These are phyloP conservation scores for Lasiodiplodia hormozganensis DNA, from an alignment of 2,329 filamentous ascomycete species.

Conservation along the genomic window DNA sequence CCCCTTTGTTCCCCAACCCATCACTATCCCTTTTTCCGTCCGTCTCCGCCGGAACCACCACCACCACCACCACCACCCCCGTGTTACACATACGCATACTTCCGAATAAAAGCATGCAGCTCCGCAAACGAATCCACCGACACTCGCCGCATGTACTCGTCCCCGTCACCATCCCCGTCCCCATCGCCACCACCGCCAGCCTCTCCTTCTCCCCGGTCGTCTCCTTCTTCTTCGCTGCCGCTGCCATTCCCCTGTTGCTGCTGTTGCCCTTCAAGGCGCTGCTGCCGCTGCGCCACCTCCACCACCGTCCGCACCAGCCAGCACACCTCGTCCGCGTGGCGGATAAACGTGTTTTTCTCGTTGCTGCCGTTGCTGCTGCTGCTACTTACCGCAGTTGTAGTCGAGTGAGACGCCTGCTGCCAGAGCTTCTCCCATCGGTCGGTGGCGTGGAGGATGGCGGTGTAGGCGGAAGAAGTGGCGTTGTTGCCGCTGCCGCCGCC, in stretches of 20 bases:
- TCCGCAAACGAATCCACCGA: not conserved
- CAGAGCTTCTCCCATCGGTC: slow-evolving; percentile 4
- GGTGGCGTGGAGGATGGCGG: not conserved
- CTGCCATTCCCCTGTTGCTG: no score
- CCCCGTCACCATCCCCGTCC: not conserved
- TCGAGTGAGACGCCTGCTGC: no score
- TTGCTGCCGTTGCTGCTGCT: no score
- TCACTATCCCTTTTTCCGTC: no score
- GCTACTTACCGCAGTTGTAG: no score
- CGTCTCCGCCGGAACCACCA: no score
- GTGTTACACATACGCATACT: not conserved
- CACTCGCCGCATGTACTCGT: not conserved
- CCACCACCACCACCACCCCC: not conserved
- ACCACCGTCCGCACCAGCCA: slow-evolving; percentile 11
- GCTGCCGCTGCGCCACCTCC: not conserved
- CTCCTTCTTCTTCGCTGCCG: not conserved
- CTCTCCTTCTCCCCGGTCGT: no score
- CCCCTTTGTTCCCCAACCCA: no score
- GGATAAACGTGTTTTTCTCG: not conserved
- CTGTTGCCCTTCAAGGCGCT: no score
- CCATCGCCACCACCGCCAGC: no score
- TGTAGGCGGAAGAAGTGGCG: not conserved
- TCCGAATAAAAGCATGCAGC: not conserved
- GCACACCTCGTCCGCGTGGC: not conserved
- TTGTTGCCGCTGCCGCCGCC: not conserved